Evolutionary conservation across 768 basidiomycete genomes (phyloP).

Genomic region (Butyriboletus loyo): DNA sequence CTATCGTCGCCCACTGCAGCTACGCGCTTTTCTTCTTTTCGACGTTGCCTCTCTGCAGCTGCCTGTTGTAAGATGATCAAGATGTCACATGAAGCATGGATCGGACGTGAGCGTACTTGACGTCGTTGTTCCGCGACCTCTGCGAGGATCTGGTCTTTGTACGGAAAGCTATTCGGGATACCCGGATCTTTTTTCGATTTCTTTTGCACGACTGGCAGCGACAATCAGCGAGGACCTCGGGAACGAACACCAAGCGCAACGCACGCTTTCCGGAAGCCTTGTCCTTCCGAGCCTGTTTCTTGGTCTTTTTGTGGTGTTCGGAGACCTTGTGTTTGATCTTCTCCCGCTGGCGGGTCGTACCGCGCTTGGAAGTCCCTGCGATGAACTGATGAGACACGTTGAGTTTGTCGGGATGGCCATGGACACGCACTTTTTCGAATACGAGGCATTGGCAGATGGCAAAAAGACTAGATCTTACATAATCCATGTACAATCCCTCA

Average conservation of each 20-base stretch:
- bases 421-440: slow-evolving; percentile 62
- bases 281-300: slow-evolving; percentile 67
- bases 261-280: slow-evolving; percentile 86
- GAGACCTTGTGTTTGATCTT: slow-evolving; percentile 72
- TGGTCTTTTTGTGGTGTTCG: slow-evolving; percentile 74
- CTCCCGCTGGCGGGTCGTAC: slow-evolving; percentile 66
- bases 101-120: slow-evolving; percentile 39
- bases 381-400: not conserved
- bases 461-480: slow-evolving; percentile 13
- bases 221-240: not conserved
- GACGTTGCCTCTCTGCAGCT: slow-evolving; percentile 70
- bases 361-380: slow-evolving; percentile 81
- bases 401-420: not conserved
- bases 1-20: slow-evolving; percentile 28
- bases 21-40: slow-evolving; percentile 64
- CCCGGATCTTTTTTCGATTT: slow-evolving; percentile 75
- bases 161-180: slow-evolving; percentile 90
- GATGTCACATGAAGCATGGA: not conserved
- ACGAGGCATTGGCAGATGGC: slow-evolving; percentile 44
- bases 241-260: not conserved
- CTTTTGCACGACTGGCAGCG: slow-evolving; percentile 37
- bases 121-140: slow-evolving; percentile 83
- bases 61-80: slow-evolving; percentile 42
- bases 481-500: slow-evolving; percentile 7
- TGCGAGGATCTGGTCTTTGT: slow-evolving; percentile 91